Conservation (phyloP, 2,329 filamentous ascomycete species). For the Rutstroemia sp. region DNA sequence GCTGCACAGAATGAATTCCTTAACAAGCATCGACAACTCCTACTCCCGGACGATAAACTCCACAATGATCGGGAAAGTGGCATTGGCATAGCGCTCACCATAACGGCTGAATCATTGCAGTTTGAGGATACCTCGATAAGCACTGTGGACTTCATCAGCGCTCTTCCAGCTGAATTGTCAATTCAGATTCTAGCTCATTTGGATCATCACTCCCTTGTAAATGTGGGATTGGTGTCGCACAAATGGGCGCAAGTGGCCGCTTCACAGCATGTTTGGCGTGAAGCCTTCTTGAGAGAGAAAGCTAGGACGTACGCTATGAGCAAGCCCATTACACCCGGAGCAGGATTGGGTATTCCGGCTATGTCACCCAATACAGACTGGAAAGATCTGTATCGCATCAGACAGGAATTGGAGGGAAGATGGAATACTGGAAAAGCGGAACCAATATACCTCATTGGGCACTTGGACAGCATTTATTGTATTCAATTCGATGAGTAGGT, state of each 20-base stretch:
- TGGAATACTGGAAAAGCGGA: slow-evolving; percentile 76
- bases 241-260: slow-evolving; percentile 40
- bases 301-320: slow-evolving; percentile 53
- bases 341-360: slow-evolving; percentile 49
- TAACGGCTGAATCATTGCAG: slow-evolving; percentile 9
- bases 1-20: slow-evolving; percentile 49
- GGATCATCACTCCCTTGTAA: slow-evolving; percentile 44
- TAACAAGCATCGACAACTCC: slow-evolving; percentile 34
- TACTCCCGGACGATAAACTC: slow-evolving; percentile 29
- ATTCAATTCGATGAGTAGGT: slow-evolving; percentile 92
- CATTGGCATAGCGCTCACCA: slow-evolving; percentile 49
- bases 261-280: slow-evolving; percentile 55
- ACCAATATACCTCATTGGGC: slow-evolving; percentile 84
- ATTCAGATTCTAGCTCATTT: slow-evolving; percentile 51
- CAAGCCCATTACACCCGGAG: slow-evolving; percentile 42
- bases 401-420: slow-evolving; percentile 64
- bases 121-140: slow-evolving; percentile 40
- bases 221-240: slow-evolving; percentile 42
- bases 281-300: slow-evolving; percentile 55
- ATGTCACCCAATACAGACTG: slow-evolving; percentile 63
- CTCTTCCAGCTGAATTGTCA: slow-evolving; percentile 50
- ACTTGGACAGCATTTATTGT: slow-evolving; percentile 95
- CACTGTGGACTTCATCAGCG: slow-evolving; percentile 50
- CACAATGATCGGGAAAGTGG: slow-evolving; percentile 54
- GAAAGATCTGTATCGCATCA: slow-evolving; percentile 76